These are phyloP conservation scores for Fusarium chlamydosporum DNA, from an alignment of 2,329 filamentous ascomycete genomes.

Conservation along the genomic window DNA sequence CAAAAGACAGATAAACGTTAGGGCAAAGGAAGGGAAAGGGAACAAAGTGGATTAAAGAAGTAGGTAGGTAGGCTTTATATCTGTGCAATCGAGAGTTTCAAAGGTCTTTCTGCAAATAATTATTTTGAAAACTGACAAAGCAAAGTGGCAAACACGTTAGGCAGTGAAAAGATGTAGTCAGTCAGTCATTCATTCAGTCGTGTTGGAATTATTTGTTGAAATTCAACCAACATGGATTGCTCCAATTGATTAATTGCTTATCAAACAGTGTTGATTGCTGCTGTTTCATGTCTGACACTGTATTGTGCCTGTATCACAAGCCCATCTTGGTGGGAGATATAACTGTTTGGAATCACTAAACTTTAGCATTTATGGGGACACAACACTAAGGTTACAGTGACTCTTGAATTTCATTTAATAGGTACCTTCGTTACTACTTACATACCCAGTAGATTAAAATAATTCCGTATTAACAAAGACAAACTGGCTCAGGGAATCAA, in stretches of 20 bases:
- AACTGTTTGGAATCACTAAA: neutral
- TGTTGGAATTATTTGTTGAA: conserved; percentile 34
- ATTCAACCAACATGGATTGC: conserved; percentile 9
- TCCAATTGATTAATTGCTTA: conserved; percentile 40
- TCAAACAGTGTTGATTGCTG: conserved; percentile 33
- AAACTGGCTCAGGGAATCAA: neutral
- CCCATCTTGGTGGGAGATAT: neutral
- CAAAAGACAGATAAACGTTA: conserved; percentile 8
- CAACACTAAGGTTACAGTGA: too few relatives aligned
- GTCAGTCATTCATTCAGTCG: neutral
- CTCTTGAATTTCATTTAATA: too few relatives aligned
- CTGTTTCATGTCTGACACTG: conserved; percentile 25
- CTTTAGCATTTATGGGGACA: neutral
- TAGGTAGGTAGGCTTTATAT: too few relatives aligned
- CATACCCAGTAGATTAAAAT: too few relatives aligned
- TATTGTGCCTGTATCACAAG: conserved; percentile 7
- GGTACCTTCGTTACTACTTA: too few relatives aligned
- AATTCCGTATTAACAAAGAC: too few relatives aligned
- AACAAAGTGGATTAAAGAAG: neutral
- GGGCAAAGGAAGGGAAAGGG: neutral
- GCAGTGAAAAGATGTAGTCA: conserved; percentile 4
- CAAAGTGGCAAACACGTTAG: neutral
- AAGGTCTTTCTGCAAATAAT: neutral
- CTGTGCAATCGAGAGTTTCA: neutral
- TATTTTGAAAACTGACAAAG: conserved; percentile 2